Conservation (phyloP, 202 grass and related monocot genomes). For the Brachypodium distachyon region DNA sequence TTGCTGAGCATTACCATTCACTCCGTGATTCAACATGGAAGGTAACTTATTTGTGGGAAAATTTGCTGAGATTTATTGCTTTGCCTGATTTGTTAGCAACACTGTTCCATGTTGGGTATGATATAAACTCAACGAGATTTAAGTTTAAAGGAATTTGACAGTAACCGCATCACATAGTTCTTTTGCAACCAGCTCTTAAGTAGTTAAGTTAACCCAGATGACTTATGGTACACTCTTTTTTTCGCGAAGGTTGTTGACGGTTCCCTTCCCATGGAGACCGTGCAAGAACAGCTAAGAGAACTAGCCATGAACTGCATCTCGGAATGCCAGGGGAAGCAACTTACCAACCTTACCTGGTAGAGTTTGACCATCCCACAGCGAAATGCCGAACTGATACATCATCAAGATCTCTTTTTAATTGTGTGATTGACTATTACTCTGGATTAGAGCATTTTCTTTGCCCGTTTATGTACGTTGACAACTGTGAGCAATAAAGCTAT, state of each 20-base stretch:
- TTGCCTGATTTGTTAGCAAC: neutral
- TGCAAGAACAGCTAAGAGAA: slow-evolving; percentile 58
- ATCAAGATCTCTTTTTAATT: neutral
- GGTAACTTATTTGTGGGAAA: slow-evolving; percentile 33
- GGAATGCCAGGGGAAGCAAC: slow-evolving; percentile 57
- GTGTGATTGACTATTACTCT: neutral
- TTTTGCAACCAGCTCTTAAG: neutral
- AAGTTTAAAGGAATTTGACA: no score
- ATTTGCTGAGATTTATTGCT: neutral
- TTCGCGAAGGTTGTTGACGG: slow-evolving; percentile 59
- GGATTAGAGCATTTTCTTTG: neutral
- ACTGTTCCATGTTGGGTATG: neutral
- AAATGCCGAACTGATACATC: neutral
- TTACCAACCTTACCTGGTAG: slow-evolving; percentile 43
- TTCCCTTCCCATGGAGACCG: slow-evolving; percentile 54
- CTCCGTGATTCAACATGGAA: slow-evolving; percentile 70
- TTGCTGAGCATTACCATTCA: slow-evolving; percentile 62
- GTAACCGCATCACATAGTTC: no score
- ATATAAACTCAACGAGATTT: neutral
- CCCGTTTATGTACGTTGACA: neutral
- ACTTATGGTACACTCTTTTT: neutral
- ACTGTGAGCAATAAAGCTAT: neutral
- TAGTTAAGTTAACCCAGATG: neutral
- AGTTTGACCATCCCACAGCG: neutral
- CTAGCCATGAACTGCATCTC: slow-evolving; percentile 42